A percentile compares a stretch with the other conserved stretches of the same genome.
Conservation (phyloP, 805 yeast species). For the Ogataea populi-albae region DNA sequence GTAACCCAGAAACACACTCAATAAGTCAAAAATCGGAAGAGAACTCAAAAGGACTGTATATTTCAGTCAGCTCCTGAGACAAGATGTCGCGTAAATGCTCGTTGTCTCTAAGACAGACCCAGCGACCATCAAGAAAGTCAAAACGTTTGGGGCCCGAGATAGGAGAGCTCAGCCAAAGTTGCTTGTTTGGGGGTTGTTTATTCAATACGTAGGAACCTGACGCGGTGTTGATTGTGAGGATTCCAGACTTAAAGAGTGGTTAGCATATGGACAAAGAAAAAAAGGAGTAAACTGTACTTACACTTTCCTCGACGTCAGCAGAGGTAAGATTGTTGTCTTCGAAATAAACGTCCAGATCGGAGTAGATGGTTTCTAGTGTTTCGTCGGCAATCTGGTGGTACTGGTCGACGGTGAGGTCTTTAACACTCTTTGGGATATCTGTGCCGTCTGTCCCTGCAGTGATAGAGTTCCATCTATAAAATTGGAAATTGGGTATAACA, state of each 20-base stretch:
- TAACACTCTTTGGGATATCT: slow-evolving; percentile 50
- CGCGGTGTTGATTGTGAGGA: slow-evolving; percentile 69
- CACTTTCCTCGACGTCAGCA: slow-evolving; percentile 70
- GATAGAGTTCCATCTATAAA: slow-evolving; percentile 29
- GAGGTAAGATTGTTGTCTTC: slow-evolving; percentile 45
- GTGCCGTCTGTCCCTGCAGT: slow-evolving; percentile 50
- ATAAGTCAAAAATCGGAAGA: slow-evolving; percentile 5
- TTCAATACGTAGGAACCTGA: slow-evolving; percentile 88
- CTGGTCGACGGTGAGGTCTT: slow-evolving; percentile 43
- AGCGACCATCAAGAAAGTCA: slow-evolving; percentile 68
- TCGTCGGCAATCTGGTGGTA: slow-evolving; percentile 66
- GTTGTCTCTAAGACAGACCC: slow-evolving; percentile 78
- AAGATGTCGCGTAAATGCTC: slow-evolving; percentile 45
- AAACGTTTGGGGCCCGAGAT: slow-evolving; percentile 87
- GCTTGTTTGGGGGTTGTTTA: slow-evolving; percentile 97
- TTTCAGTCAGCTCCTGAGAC: slow-evolving; percentile 44
- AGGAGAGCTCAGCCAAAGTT: slow-evolving; percentile 94
- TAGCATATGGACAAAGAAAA: slow-evolving; percentile 2
- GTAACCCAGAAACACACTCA: no score
- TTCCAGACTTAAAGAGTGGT: slow-evolving; percentile 49
- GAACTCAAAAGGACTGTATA: slow-evolving; percentile 26
- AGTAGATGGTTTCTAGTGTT: slow-evolving; percentile 67
- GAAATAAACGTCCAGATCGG: slow-evolving; percentile 62
- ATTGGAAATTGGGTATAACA: no score
- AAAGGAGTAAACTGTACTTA: slow-evolving; percentile 23